Evolutionary conservation across 2,329 filamentous ascomycete species (phyloP), one percentile per base, ranked within the genome.

Genomic region (Tolypocladium paradoxum): DNA sequence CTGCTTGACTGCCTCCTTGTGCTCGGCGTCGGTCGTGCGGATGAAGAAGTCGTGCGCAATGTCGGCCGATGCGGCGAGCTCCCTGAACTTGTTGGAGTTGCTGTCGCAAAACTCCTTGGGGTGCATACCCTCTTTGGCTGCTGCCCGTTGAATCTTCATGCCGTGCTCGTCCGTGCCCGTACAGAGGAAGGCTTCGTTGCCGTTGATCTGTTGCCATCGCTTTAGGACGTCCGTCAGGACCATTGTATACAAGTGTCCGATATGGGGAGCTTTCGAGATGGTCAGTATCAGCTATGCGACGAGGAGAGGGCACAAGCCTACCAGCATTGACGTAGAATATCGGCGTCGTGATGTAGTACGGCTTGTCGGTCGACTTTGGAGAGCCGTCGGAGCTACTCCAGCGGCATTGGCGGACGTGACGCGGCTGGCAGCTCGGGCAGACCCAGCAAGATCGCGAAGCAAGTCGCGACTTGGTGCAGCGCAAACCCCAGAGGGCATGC

Each of bases 261-360:
- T 83, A 73, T 99, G 93, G 50, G 93, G 93, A 47, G 89, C 90
- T 92, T 14, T 38, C 12, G 5, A 20, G 0, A 7, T 2, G 6
- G 35, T 38, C 33, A 40, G 11, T 3, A 12, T 2, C 27, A 47
- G 11, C 9, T 2, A 14, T 47, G 27, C 27, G 43, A 47, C 27
- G 27, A 7, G 18, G 14, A 33, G 27, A 11, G 2, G n/a, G 22
- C 24, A 43, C 27, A 11, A 20, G 34, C 52, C 61, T 73, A 91
- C 89, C 84, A 53, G 91, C 89, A 79, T 99, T 99, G 73, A 99
- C 93, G 70, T 99, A 99, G 75, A 97, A 99, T 54, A 99, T 99
- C 2, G 93, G 93, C 9, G 90, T 95, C 6, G 93, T 97, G 63
- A 96, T 78, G 75, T 97, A 99, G 74, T 86, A 96, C 9, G 92